Evolutionary conservation across 148 eudicot genomes (phyloP), one percentile per base, ranked within the genome.

Genomic region (Spergularia marina): DNA sequence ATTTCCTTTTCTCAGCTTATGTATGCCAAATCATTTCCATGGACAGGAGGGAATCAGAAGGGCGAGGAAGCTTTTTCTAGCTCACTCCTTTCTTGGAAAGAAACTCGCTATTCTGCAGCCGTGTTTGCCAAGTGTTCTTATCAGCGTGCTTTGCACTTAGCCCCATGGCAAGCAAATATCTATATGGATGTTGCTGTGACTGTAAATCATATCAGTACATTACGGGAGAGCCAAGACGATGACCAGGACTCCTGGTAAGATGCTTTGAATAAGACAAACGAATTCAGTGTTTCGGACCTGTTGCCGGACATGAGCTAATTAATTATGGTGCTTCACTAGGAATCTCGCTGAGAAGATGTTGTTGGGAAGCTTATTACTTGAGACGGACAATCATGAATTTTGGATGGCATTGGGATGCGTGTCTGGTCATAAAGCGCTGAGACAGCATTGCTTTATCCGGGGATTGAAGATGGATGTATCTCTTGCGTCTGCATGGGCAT

Each of bases 401-500:
- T 96, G 99, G 99, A 89, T 96, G 74, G 84, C 88, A 59, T 67
- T 96, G 72, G 98, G 97, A 71, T 92, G 92, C 76, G 83, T 96
- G 64, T 89, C 92, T 77, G 36, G 75, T 75, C 80, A 87, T 79
- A 79, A 79, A 76, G 88, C 94, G 58, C 76, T 96, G 83, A 87
- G 84, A 74, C 99, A 96, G 64, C 99, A 96, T 85, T 92, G 97
- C 77, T 91, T 92, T 23, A 85, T 96, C 72, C 86, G 90, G 23
- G 96, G 86, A 72, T 77, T 96, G 77, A 94, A 88, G 76, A 84
- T 92, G 86, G 97, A 96, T 87, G 90, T 90, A 73, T 90, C 99
- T 79, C 88, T 92, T 68, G 99, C 99, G 71, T 85, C 85, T 89
- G 97, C 99, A 25, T 96, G 99, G 99, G 96, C 99, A 69, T 88